Conservation (phyloP, 768 basidiomycete species). For the Macrolepiota dolichaula region DNA sequence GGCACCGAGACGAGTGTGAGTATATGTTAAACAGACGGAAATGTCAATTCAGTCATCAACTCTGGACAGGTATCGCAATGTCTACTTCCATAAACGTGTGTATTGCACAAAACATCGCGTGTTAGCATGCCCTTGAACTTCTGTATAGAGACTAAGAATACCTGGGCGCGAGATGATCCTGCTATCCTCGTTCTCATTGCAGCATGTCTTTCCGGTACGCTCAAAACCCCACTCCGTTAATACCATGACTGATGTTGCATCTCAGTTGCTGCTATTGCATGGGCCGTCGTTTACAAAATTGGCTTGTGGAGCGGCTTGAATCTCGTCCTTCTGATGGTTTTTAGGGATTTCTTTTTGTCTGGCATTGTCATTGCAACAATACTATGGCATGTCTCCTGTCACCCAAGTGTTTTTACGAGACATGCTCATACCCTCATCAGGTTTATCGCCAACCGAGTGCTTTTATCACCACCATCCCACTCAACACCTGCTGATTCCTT, state of each 20-base stretch:
- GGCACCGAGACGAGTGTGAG: conserved; percentile 86
- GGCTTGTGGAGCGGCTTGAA: conserved; percentile 50
- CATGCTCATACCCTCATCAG: conserved; percentile 27
- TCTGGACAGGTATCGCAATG: conserved; percentile 77
- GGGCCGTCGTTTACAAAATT: conserved; percentile 83
- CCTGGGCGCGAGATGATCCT: conserved; percentile 97
- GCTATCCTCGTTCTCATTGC: conserved; percentile 88
- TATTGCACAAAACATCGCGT: not conserved
- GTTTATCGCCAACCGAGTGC: conserved; percentile 68
- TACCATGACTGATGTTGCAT: not conserved
- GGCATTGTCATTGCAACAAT: conserved; percentile 74
- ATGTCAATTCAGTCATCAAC: conserved; percentile 4
- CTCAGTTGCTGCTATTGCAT: conserved; percentile 76
- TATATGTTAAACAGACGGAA: conserved; percentile 15
- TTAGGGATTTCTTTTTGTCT: conserved; percentile 82
- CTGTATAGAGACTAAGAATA: conserved; percentile 87
- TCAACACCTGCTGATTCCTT: conserved; percentile 64
- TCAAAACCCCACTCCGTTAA: not conserved
- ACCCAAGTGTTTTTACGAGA: conserved; percentile 15
- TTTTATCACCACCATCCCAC: conserved; percentile 71
- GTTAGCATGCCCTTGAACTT: not conserved
- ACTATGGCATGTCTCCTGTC: conserved; percentile 55
- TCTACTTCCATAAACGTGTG: conserved; percentile 96
- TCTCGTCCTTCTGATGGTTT: conserved; percentile 77
- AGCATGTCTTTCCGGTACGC: conserved; percentile 71